Evolutionary conservation across 164 flowering plant species (phyloP), one percentile per base, ranked within the genome.

Genomic region (Santalum album): DNA sequence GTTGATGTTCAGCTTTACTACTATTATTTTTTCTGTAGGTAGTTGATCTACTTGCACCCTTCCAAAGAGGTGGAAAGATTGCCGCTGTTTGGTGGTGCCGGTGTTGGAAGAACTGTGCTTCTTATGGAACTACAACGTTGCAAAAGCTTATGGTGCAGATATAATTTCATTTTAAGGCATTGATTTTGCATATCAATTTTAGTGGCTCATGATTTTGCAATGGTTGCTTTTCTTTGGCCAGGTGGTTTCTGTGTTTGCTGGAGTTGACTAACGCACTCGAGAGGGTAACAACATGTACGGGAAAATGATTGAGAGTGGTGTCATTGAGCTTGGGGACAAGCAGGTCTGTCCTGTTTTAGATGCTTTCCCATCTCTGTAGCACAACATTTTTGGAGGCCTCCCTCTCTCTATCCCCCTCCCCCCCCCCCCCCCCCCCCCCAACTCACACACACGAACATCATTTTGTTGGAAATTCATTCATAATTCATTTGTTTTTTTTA

Each of bases 291-390:
- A 92, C 66, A 70, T 92, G 67, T 89, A 92, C 76, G 77, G 84
- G 55, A 96, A 92, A 83, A 92, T 92, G 98, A 89, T 86, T 58
- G 96, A 92, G 63, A 86, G 94, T 89, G 96, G 99, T 75, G 96
- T 89, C 64, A 92, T 92, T 57, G 89, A 89, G 91, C 91, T 89
- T 7, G 96, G 84, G 12, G 96, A 92, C 0, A 83, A 89, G 67
- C 96, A 89, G 86, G 98, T 86, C 0, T 24, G 3, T n/a, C n/a
- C n/a, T n/a, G n/a, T n/a, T n/a, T n/a, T n/a, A n/a, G 19, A n/a
- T 50, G 50, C 50, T 46, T 46, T 19, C 1, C 25, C 18, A n/a
- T n/a, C n/a, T n/a, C n/a, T n/a, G n/a, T n/a, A n/a, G n/a, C n/a
- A n/a, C n/a, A n/a, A n/a, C n/a, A n/a, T n/a, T n/a, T n/a, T n/a